phyloP scores from a whole-genome alignment of 2,329 filamentous ascomycete genomes.

The Arthrobotrys conoides region DNA sequence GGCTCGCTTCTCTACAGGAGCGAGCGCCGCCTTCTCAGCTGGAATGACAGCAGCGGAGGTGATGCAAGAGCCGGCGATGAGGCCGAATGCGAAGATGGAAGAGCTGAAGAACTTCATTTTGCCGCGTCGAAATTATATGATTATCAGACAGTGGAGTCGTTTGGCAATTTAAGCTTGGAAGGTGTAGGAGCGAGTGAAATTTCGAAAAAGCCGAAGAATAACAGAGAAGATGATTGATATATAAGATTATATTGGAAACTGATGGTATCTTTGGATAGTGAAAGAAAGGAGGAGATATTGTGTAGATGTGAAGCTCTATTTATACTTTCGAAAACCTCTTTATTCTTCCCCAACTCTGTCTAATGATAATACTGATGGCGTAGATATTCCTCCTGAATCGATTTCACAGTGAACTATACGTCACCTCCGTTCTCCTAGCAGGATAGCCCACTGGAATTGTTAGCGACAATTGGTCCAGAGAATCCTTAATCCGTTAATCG shows the following conservation, averaged over 20 bases:
- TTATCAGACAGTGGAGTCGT: neutral
- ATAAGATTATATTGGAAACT: neutral
- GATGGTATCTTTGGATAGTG: slow-evolving; percentile 22
- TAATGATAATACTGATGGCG: no score
- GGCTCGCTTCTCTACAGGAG: slow-evolving; percentile 19
- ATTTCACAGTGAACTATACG: no score
- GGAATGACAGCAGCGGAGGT: slow-evolving; percentile 35
- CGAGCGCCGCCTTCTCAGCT: neutral
- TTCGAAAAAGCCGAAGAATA: slow-evolving; percentile 10
- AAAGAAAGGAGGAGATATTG: neutral
- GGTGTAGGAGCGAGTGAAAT: slow-evolving; percentile 27
- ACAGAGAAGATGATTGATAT: neutral
- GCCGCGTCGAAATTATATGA: slow-evolving; percentile 25
- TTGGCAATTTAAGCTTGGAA: no score
- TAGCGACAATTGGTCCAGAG: no score
- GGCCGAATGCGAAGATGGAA: slow-evolving; percentile 36
- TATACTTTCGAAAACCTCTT: slow-evolving; percentile 8
- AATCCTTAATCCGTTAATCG: slow-evolving; percentile 33
- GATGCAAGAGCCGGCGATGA: slow-evolving; percentile 34
- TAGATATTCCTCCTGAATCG: no score
- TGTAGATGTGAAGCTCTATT: slow-evolving; percentile 13
- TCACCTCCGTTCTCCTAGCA: no score
- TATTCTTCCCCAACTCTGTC: no score
- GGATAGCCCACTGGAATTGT: no score
- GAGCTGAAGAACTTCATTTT: slow-evolving; percentile 61